Base-by-base conservation (phyloP, 495 filamentous ascomycete species). In the Margaritispora aquatica region DNA sequence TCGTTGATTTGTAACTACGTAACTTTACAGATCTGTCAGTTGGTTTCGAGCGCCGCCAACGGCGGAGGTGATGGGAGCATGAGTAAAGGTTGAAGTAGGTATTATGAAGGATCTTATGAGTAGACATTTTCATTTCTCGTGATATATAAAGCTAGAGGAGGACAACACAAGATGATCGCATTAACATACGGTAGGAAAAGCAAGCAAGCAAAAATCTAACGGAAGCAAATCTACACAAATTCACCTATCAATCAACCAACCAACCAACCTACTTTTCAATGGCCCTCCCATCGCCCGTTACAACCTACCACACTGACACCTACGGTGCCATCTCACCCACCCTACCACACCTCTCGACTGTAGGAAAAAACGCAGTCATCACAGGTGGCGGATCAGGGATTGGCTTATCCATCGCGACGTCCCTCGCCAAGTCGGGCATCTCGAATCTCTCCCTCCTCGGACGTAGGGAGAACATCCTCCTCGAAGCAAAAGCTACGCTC, bases 331-430 rank as follows among this genome's bases (percentile, higher is more conserved):
- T 82, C 55, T 68, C 65, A 11, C 75, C 76, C 1, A 41, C 65
- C 2, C 67, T 69, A 0, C 68, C 74, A 0, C 71, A 77, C 55
- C 65, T 80, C n/a, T 71, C 67, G 26, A 61, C 68, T n/a, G 58
- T 60, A 2, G 72, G 72, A 10, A 79, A 77, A 58, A 71, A 57
- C n/a, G 67, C 81, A 13, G 62, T 80, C 49, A 69, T 82, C 20
- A 76, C 77, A 7, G 80, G 80, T n/a, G 78, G 66, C 52, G 72
- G 68, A 1, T 57, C 66, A 10, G 73, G 73, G 13, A 69, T 75
- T 53, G 72, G 73, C 31, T 41, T 48, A 5, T 60, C 55, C 20
- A 70, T 69, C 13, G 66, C 71, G 22, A 31, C 49, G 24, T 38
- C 58, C 26, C 69, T 72, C 31, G 65, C 68, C 46, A 51, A 41